Percentiles rank a stretch among this genome's conserved stretches.
phyloP scores from a whole-genome alignment of 306 rosid species.

The Begonia masoniana region DNA sequence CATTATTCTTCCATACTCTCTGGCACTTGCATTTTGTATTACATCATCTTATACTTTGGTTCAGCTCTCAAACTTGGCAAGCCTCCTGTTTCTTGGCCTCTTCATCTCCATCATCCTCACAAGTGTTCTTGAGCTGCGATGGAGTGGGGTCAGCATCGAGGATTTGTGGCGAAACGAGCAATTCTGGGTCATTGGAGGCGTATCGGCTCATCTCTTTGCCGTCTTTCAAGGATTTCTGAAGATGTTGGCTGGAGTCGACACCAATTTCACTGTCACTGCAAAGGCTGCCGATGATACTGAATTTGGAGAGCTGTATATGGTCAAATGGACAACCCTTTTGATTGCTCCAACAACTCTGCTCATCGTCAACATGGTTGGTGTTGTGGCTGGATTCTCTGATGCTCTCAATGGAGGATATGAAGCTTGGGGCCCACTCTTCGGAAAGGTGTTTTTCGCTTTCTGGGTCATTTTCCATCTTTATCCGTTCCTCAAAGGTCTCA shows the following conservation, averaged over 20 bases:
- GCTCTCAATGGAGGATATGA: slow-evolving; percentile 88
- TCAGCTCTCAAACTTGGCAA: slow-evolving; percentile 94
- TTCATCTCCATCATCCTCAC: slow-evolving; percentile 76
- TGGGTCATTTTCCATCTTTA: slow-evolving; percentile 95
- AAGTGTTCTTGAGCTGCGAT: slow-evolving; percentile 74
- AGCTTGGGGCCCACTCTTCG: slow-evolving; percentile 94
- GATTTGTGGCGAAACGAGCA: slow-evolving; percentile 92
- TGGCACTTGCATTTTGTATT: no score
- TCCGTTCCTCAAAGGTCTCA: slow-evolving; percentile 96
- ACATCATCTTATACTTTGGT: slow-evolving; percentile 1
- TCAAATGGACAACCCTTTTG: slow-evolving; percentile 91
- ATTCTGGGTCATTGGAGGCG: slow-evolving; percentile 98
- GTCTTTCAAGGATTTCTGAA: slow-evolving; percentile 92
- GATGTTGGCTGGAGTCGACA: slow-evolving; percentile 83
- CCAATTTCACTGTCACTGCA: slow-evolving; percentile 89
- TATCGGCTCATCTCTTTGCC: slow-evolving; percentile 92
- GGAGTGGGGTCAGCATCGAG: slow-evolving; percentile 86
- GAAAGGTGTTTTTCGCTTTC: slow-evolving; percentile 86
- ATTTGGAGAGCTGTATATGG: slow-evolving; percentile 76
- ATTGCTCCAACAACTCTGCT: slow-evolving; percentile 88
- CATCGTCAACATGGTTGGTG: slow-evolving; percentile 78
- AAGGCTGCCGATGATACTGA: slow-evolving; percentile 81
- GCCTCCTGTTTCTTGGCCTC: slow-evolving; percentile 83
- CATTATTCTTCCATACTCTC: neutral
- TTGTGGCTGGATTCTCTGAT: slow-evolving; percentile 94